Evolutionary conservation across 441 rosid species (phyloP).

Genomic region (Rhodomyrtus psidioides): DNA sequence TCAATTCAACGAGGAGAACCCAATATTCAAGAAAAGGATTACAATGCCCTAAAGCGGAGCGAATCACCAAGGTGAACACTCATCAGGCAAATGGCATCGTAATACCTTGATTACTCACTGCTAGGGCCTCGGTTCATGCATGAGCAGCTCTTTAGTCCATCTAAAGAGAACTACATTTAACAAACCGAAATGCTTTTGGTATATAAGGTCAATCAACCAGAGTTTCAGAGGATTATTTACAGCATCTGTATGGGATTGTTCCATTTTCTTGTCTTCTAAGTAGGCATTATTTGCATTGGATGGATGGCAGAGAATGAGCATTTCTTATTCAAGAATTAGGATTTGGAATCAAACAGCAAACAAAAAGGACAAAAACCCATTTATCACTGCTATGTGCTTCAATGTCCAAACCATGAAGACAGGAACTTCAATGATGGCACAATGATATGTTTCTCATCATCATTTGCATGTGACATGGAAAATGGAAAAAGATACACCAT

Average conservation of each 20-base stretch:
- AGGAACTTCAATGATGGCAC: not conserved
- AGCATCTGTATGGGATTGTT: not conserved
- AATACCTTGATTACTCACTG: not conserved
- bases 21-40: conserved; percentile 37
- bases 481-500: not conserved
- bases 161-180: not conserved
- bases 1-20: conserved; percentile 43
- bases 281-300: not conserved
- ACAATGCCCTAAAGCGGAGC: conserved; percentile 53
- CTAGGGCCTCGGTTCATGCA: not conserved
- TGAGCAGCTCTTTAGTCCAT: not conserved
- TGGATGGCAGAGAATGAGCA: not conserved
- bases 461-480: not conserved
- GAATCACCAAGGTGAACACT: conserved; percentile 70
- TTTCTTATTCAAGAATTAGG: not conserved
- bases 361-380: not conserved
- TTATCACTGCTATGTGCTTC: not conserved
- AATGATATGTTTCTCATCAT: not conserved
- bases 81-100: not conserved
- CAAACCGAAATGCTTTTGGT: not conserved
- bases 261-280: not conserved
- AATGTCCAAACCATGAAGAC: not conserved
- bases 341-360: not conserved
- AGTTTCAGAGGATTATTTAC: not conserved
- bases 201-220: not conserved